phyloP scores from a whole-genome alignment of 495 filamentous ascomycete species.

The Tuber aestivum region DNA sequence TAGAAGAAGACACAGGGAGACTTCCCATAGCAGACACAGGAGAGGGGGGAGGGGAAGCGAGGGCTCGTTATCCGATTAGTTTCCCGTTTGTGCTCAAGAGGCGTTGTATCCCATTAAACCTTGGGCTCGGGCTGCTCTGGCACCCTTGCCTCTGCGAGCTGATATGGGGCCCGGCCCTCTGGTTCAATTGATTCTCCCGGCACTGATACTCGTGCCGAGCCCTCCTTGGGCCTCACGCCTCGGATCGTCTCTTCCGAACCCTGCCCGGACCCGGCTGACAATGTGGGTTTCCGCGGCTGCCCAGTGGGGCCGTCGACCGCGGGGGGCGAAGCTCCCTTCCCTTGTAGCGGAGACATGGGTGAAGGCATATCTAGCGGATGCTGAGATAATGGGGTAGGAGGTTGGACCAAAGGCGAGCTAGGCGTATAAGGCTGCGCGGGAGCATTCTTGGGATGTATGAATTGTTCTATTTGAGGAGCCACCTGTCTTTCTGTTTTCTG shows the following conservation, averaged over 20 bases:
- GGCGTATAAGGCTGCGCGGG: background rate
- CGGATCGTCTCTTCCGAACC: background rate
- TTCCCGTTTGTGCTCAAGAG: background rate
- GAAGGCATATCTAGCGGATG: background rate
- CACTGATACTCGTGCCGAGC: background rate
- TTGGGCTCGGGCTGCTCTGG: background rate
- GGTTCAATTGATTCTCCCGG: conserved; percentile 2
- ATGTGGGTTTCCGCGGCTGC: background rate
- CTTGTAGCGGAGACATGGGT: background rate
- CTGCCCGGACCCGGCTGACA: background rate
- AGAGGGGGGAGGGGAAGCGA: background rate
- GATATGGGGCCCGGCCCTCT: background rate
- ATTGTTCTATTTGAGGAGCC: background rate
- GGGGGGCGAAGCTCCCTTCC: background rate
- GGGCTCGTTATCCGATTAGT: background rate
- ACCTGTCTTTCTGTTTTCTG: conserved; percentile 7
- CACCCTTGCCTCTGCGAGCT: background rate
- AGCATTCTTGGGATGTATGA: background rate
- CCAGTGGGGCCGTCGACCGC: background rate
- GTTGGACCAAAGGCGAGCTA: background rate
- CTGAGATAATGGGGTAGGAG: background rate
- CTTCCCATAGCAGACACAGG: background rate
- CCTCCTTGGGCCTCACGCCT: background rate
- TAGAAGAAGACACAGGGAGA: background rate
- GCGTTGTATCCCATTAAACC: background rate